These are phyloP conservation scores for Gossypium mustelinum DNA, from an alignment of 345 rosid genomes.

Conservation along the genomic window DNA sequence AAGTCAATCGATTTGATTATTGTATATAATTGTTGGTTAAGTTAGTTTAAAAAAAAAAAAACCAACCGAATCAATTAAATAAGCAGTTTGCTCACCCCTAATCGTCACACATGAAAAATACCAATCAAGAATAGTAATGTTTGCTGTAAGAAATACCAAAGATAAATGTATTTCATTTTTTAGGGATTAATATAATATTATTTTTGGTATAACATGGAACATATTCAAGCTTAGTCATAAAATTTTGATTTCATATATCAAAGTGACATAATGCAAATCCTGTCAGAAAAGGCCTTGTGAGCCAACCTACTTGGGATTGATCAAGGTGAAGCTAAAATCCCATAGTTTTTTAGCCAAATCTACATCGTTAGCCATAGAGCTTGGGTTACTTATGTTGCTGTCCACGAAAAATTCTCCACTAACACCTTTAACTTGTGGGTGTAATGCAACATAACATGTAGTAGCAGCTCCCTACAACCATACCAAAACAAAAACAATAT, in stretches of 20 bases:
- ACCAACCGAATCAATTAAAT: no score
- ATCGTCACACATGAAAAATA: no score
- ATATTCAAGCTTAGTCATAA: background rate
- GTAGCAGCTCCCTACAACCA: constrained; percentile 74
- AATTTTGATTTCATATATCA: background rate
- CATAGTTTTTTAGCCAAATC: constrained; percentile 56
- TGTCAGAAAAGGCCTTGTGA: no score
- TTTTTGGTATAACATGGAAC: background rate
- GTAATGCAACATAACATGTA: constrained; percentile 65
- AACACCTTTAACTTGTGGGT: constrained; percentile 62
- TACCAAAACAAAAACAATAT: background rate
- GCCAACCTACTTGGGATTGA: background rate
- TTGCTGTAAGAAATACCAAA: no score
- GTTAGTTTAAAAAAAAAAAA: no score
- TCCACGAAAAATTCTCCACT: constrained; percentile 60
- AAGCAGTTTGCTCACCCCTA: no score
- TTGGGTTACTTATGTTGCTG: constrained; percentile 42
- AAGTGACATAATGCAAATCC: background rate
- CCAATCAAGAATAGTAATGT: no score
- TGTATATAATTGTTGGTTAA: no score
- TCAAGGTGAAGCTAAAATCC: constrained; percentile 62
- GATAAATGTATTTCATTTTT: no score
- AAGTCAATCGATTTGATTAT: no score
- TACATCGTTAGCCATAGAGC: constrained; percentile 38
- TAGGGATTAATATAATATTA: no score